Evolutionary conservation across 176 grass and related monocot genomes (phyloP).

Genomic region (Aechmea fasciata): DNA sequence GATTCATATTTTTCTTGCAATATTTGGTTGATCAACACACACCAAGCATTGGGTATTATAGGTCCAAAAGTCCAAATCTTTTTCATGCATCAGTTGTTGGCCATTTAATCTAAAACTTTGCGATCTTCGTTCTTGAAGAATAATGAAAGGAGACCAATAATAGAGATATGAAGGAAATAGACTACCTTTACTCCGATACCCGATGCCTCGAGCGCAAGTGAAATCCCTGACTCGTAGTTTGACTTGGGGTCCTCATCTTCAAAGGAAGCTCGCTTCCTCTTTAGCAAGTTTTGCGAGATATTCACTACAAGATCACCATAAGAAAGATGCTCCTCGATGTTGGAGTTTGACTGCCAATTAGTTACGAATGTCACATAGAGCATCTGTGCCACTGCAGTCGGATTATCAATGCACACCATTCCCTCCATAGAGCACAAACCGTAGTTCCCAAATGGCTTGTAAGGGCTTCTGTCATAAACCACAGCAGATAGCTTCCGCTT

Average conservation of each 20-base stretch:
- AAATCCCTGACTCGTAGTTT: constrained; percentile 47
- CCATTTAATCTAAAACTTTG: too few species aligned
- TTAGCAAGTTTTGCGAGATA: constrained; percentile 45
- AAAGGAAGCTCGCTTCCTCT: constrained; percentile 16
- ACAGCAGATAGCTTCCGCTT: background rate
- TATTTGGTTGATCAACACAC: background rate
- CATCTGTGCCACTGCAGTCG: constrained; percentile 41
- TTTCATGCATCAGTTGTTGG: background rate
- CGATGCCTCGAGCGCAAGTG: constrained; percentile 53
- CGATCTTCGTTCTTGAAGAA: too few species aligned
- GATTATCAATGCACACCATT: constrained; percentile 50
- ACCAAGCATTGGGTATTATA: background rate
- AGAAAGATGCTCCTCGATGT: constrained; percentile 40
- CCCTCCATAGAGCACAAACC: constrained; percentile 67
- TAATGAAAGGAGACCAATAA: background rate
- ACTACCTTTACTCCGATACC: constrained; percentile 50
- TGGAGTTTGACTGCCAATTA: background rate
- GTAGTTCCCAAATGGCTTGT: constrained; percentile 63
- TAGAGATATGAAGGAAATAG: background rate
- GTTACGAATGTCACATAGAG: constrained; percentile 57
- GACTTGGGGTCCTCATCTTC: background rate
- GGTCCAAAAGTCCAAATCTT: background rate
- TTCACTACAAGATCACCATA: constrained; percentile 44
- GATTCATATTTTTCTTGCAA: background rate
- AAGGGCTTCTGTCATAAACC: constrained; percentile 19